A percentile compares a stretch with the other conserved stretches of the same genome.
phyloP scores from a whole-genome alignment of 352 stramenopile genomes.

The Thalassiosira livingstoniorum region DNA sequence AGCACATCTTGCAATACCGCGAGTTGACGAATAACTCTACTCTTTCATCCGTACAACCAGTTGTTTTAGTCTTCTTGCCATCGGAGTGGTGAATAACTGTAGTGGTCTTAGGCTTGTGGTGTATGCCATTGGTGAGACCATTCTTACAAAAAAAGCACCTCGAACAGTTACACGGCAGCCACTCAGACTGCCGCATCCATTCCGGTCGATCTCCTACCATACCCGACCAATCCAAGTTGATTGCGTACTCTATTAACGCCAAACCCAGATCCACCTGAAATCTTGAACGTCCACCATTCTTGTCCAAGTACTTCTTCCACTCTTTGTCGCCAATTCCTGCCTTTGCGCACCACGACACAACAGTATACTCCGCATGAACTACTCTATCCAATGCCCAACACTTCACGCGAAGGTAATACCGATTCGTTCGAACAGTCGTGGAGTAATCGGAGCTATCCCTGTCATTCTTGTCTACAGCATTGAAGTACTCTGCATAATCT shows the following conservation, averaged over 20 bases:
- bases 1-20: too few relatives aligned
- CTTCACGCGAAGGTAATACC: slow-evolving; percentile 26
- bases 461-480: slow-evolving; percentile 36
- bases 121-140: not conserved
- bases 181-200: slow-evolving; percentile 8
- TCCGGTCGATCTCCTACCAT: slow-evolving; percentile 6
- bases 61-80: too few relatives aligned
- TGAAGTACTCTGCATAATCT: slow-evolving; percentile 27
- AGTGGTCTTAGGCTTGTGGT: too few relatives aligned
- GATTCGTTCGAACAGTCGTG: slow-evolving; percentile 29
- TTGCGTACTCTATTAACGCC: not conserved
- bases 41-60: too few relatives aligned
- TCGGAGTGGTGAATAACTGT: too few relatives aligned
- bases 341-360: not conserved
- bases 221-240: slow-evolving; percentile 10
- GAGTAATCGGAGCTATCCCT: slow-evolving; percentile 29
- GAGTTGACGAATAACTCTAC: too few relatives aligned
- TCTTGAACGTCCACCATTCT: not conserved
- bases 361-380: slow-evolving; percentile 27
- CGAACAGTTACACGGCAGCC: not conserved
- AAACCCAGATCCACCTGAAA: slow-evolving; percentile 20
- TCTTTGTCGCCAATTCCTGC: not conserved
- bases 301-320: not conserved
- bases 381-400: slow-evolving; percentile 39
- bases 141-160: slow-evolving; percentile 16